Base-by-base conservation (phyloP, 495 filamentous ascomycete genomes). In the Lasiosphaeria hispida region DNA sequence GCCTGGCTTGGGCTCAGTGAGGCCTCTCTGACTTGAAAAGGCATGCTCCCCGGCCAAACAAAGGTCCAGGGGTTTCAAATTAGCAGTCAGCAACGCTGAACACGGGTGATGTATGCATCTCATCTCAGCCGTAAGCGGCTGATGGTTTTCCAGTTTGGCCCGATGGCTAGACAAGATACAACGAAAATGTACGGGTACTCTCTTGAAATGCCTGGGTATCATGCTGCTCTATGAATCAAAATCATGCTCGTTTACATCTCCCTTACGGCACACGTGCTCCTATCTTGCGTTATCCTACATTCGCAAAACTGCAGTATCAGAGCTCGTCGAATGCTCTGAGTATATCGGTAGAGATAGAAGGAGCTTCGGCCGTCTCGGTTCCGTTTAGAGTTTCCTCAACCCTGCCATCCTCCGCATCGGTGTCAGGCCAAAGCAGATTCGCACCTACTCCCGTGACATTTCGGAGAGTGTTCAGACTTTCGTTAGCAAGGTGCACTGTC, bases 281-380 rank as follows among this genome's bases (percentile, higher is more conserved):
- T 18, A 44, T 44, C 23, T 17, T 52, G 18, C 34, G 49, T 14
- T 17, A 52, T 7, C 38, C 52, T 14, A 41, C 36, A 7, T 17
- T 35, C 8, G 8, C 38, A 43, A 8, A 43, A 34, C 13, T 34
- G 13, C 13, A 34, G 18, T 48, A 10, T 69, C 45, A 79, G 49
- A 79, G 50, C 56, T 79, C 76, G 52, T 78, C 75, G 57, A 79
- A 73, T 10, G 54, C 69, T 61, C 72, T 69, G 37, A 79, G 66
- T 14, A 64, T 58, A 53, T 71, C 66, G 30, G 41, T n/a, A 9
- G 45, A 18, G 15, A 30, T 36, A 48, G 60, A 63, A 13, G 56
- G 41, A 4, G 48, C 10, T 13, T 54, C 54, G 4, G 59, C 48
- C 30, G 34, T n/a, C 39, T 4, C 50, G 13, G 38, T 43, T 15